Base-by-base conservation (phyloP, 2,329 filamentous ascomycete species). In the Penicillium italicum region DNA sequence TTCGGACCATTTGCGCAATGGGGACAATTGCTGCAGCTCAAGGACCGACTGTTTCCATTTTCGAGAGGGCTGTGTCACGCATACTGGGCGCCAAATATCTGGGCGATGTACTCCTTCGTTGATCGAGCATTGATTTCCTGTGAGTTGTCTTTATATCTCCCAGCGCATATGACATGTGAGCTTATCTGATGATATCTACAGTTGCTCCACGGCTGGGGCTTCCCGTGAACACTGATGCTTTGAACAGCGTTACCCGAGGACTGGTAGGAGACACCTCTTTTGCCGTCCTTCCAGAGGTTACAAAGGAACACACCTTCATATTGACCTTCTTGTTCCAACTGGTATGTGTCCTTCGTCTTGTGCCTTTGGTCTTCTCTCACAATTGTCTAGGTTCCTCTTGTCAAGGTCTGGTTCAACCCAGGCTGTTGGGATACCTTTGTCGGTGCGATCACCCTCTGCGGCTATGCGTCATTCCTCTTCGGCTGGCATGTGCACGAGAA, bases 401-500 rank as follows among this genome's bases (percentile, higher is more conserved):
- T 91, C 61, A 95, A 91, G 73, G 84, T 97, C 37, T 96, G 96
- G 76, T 69, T 84, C 43, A 80, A 82, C 48, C 91, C 91, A 2
- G 90, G 85, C 0, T 96, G 91, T 0, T 96, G 91, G 90, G 89
- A 96, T 59, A 88, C 84, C 53, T 97, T 99, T 70, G 83, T 97
- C 40, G 91, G 91, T 4, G 88, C 91, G 0, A 83, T 96, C 42
- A 97, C 93, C 0, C 84, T 97, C 16, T 97, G 94, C 69, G 94
- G 90, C 56, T 99, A 97, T 70, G 89, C 93, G 0, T 97, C 93
- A 0, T 99, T 99, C 76, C 81, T 99, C 10, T 97, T 97, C 66
- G 93, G 94, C 54, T 99, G 93, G 91, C 94, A 99, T 69, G 94
- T 99, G 9, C 94, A 99, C 67, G 94, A 99, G 71, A 99, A 99